These are phyloP conservation scores for Athelia sp. DNA, from an alignment of 1,284 basidiomycete species.

Conservation along the genomic window DNA sequence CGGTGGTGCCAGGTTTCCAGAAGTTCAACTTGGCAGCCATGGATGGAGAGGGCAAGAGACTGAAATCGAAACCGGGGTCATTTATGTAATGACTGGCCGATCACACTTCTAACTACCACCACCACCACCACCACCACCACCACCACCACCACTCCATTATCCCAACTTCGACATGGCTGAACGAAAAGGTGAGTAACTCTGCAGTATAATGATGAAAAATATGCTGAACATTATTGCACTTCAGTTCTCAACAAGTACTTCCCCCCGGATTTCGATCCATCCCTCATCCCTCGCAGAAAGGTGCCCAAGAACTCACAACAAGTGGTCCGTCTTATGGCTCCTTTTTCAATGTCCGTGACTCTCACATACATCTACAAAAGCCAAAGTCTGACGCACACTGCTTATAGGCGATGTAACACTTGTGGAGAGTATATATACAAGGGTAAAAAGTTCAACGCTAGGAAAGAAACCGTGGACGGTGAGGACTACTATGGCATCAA, in stretches of 20 bases:
- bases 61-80: background rate
- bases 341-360: slow-evolving; percentile 81
- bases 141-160: background rate
- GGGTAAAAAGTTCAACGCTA: slow-evolving; percentile 99
- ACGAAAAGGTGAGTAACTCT: slow-evolving; percentile 62
- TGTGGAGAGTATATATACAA: slow-evolving; percentile 98
- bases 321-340: slow-evolving; percentile 98
- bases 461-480: slow-evolving; percentile 95
- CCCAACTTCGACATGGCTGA: slow-evolving; percentile 67
- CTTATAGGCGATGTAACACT: slow-evolving; percentile 77
- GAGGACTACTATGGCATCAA: slow-evolving; percentile 99
- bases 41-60: background rate
- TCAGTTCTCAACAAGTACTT: slow-evolving; percentile 91
- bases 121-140: background rate
- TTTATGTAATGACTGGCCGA: background rate
- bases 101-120: background rate
- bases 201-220: slow-evolving; percentile 4
- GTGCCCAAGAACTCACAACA: slow-evolving; percentile 90
- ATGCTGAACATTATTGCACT: slow-evolving; percentile 5
- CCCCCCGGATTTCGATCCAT: slow-evolving; percentile 95
- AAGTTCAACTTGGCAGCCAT: slow-evolving; percentile 49
- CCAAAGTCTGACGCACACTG: slow-evolving; percentile 9
- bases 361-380: background rate
- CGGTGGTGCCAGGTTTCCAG: slow-evolving; percentile 81
- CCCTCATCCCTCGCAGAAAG: slow-evolving; percentile 89